phyloP scores from a whole-genome alignment of 768 basidiomycete species.

The Daedaleopsis sinensis region DNA sequence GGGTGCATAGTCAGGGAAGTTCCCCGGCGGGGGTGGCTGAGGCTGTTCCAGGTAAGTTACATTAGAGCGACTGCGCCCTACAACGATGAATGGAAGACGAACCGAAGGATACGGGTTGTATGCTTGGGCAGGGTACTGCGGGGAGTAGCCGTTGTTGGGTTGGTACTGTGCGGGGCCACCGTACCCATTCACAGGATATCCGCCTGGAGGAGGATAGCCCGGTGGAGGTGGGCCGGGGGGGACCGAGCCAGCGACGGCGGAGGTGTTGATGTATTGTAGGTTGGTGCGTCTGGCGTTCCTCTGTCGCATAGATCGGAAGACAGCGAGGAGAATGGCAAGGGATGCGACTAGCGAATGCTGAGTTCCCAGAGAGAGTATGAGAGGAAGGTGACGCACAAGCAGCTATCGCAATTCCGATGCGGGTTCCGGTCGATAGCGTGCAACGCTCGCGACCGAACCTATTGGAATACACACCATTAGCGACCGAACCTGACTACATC shows the following conservation, averaged over 20 bases:
- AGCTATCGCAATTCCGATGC: conserved; percentile 15
- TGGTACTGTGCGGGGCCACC: background rate
- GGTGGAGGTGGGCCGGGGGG: conserved; percentile 13
- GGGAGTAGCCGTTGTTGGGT: conserved; percentile 4
- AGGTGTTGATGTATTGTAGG: conserved; percentile 14
- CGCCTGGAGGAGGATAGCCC: conserved; percentile 4
- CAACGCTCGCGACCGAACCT: conserved; percentile 9
- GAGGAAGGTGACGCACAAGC: conserved; percentile 1
- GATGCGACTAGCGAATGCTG: background rate
- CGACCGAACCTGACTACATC: too few species aligned
- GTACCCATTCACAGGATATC: conserved; percentile 1
- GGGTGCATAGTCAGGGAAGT: conserved; percentile 9
- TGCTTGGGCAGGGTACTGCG: conserved; percentile 20
- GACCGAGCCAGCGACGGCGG: background rate
- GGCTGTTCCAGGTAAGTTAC: background rate
- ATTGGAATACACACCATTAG: background rate
- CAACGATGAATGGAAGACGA: background rate
- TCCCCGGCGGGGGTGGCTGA: background rate
- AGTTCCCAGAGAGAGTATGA: too few species aligned
- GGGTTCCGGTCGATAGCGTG: conserved; percentile 13
- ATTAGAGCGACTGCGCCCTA: background rate
- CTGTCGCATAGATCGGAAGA: conserved; percentile 3
- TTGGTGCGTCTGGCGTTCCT: conserved; percentile 9
- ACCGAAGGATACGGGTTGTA: conserved; percentile 20
- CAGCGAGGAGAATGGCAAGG: background rate